Base-by-base conservation (phyloP, 768 basidiomycete genomes). In the Jaapia argillacea region DNA sequence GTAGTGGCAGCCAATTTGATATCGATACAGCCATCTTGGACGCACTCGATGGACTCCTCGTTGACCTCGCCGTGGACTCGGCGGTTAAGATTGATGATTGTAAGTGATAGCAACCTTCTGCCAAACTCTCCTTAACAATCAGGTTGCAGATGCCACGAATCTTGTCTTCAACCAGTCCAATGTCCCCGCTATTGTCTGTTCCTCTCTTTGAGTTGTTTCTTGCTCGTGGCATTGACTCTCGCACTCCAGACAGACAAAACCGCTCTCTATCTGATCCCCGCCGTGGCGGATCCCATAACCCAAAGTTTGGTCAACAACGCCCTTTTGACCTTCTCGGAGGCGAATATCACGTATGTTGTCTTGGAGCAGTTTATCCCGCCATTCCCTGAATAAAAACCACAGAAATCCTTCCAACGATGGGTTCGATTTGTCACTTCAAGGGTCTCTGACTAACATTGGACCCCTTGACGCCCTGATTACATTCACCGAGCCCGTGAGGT, bases 381-480 rank as follows among this genome's bases (percentile, higher is more conserved):
- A 36, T 21, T 12, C 18, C 2, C 4, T 16, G 10, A 20, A 4
- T 46, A 13, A 41, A 24, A 7, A 26, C 28, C 27, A 3, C 39
- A 60, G 59, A 13, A 59, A 60, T 47, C 43, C 65, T 25, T 54
- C 75, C 3, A 60, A 85, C 36, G 64, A 68, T 2, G 83, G 83
- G 2, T 85, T 85, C 51, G 71, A 79, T 54, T 58, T 85, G 21
- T 58, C 71, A 2, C 62, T 86, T 4, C 65, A 63, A 18, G 81
- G 80, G 12, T 75, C 79, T 10, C 54, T 82, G 42, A 78, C 75
- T 1, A 74, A 77, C 40, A 58, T 72, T 4, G 83, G 83, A 0
- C 81, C 83, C 18, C 66, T 86, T 41, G 82, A 85, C 60, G 81
- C 80, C 3, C 51, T 69, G 38, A 84, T 86, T 40, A 70, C 72